phyloP scores from a whole-genome alignment of 2,329 filamentous ascomycete genomes.

The Neurospora crassa region DNA sequence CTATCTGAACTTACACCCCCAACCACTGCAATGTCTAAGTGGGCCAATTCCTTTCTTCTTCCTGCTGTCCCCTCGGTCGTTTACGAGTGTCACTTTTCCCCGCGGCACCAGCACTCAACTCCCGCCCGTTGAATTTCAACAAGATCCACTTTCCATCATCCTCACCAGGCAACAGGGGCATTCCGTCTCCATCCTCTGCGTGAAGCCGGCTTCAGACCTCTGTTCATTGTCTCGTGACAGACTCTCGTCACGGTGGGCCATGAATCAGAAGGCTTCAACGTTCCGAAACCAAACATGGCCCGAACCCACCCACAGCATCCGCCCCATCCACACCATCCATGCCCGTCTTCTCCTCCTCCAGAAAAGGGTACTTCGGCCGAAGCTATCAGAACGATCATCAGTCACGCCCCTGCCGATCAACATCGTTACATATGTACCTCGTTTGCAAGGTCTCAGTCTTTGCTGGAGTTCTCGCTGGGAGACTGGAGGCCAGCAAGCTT shows the following conservation, averaged over 20 bases:
- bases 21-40: neutral
- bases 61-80: neutral
- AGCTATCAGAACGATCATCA: neutral
- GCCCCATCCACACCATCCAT: neutral
- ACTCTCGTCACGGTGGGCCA: neutral
- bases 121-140: neutral
- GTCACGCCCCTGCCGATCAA: neutral
- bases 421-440: neutral
- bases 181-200: neutral
- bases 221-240: neutral
- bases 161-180: neutral
- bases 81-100: neutral
- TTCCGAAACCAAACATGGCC: neutral
- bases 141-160: neutral
- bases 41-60: neutral
- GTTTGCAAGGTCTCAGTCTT: neutral
- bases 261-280: no score
- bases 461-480: neutral
- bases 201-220: neutral
- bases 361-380: neutral
- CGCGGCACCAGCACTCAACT: neutral
- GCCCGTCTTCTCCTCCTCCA: neutral
- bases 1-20: neutral
- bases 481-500: neutral
- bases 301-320: neutral